phyloP scores from a whole-genome alignment of 2,329 filamentous ascomycete genomes.

The Beauveria sp. region DNA sequence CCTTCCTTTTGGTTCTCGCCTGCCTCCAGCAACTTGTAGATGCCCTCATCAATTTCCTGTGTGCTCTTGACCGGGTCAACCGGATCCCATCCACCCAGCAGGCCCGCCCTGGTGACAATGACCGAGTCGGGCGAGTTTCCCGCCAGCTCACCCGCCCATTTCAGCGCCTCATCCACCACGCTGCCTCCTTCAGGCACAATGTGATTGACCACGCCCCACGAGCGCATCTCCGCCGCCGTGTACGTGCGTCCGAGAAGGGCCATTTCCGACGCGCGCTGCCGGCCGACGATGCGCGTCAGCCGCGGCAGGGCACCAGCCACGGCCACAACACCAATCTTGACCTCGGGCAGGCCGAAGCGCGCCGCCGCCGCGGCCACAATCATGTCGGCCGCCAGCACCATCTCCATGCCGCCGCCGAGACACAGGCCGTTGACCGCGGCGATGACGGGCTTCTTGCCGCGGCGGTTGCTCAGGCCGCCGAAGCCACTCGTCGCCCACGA shows the following conservation, averaged over 20 bases:
- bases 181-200: slow-evolving; percentile 39
- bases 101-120: slow-evolving; percentile 63
- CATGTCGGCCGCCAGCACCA: slow-evolving; percentile 65
- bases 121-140: slow-evolving; percentile 67
- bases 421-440: slow-evolving; percentile 70
- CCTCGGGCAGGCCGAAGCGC: slow-evolving; percentile 63
- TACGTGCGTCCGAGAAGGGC: slow-evolving; percentile 56
- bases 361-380: slow-evolving; percentile 54
- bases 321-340: slow-evolving; percentile 61
- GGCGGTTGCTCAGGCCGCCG: slow-evolving; percentile 56
- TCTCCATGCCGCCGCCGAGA: slow-evolving; percentile 70
- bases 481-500: slow-evolving; percentile 45
- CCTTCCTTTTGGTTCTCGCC: slow-evolving; percentile 72
- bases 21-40: slow-evolving; percentile 51
- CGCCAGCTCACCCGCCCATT: slow-evolving; percentile 53
- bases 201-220: slow-evolving; percentile 65
- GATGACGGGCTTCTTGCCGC: slow-evolving; percentile 66
- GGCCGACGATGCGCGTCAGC: slow-evolving; percentile 56
- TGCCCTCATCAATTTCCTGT: slow-evolving; percentile 45
- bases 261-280: slow-evolving; percentile 64
- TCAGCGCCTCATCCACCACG: slow-evolving; percentile 51
- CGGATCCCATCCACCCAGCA: slow-evolving; percentile 66
- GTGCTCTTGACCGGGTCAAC: slow-evolving; percentile 58
- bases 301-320: slow-evolving; percentile 64
- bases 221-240: slow-evolving; percentile 48